These are phyloP conservation scores for Aureobasidium sp. DNA, from an alignment of 2,329 filamentous ascomycete genomes.

Conservation along the genomic window DNA sequence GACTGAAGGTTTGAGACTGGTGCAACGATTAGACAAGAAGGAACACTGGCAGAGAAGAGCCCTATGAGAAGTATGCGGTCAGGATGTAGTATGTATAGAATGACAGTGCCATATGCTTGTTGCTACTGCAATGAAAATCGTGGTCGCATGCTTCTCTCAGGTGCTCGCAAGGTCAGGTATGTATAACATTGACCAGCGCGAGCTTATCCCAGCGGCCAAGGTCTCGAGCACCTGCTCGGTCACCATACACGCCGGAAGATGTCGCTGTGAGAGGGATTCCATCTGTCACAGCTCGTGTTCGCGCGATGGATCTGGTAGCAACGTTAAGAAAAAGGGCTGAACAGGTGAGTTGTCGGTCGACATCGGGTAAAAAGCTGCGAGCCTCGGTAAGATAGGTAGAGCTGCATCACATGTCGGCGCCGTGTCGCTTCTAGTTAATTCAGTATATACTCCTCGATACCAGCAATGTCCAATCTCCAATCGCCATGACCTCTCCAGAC, in stretches of 20 bases:
- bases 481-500: conserved; percentile 53
- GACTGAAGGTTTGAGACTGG: neutral
- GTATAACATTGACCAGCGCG: neutral
- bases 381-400: neutral
- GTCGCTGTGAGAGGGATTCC: no score
- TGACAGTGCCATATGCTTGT: neutral
- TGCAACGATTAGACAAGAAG: neutral
- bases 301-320: no score
- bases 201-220: neutral
- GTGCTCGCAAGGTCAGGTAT: neutral
- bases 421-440: neutral
- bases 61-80: neutral
- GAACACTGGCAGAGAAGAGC: neutral
- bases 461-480: neutral
- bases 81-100: neutral
- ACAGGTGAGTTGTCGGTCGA: conserved; percentile 10
- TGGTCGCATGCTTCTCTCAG: neutral
- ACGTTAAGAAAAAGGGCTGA: neutral
- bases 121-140: neutral
- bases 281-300: no score
- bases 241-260: neutral
- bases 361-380: neutral
- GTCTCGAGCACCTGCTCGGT: neutral
- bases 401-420: neutral
- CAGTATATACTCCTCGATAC: neutral